Evolutionary conservation across 768 basidiomycete species (phyloP), one percentile per base, ranked within the genome.

Genomic region (Cystofilobasidium ferigula): DNA sequence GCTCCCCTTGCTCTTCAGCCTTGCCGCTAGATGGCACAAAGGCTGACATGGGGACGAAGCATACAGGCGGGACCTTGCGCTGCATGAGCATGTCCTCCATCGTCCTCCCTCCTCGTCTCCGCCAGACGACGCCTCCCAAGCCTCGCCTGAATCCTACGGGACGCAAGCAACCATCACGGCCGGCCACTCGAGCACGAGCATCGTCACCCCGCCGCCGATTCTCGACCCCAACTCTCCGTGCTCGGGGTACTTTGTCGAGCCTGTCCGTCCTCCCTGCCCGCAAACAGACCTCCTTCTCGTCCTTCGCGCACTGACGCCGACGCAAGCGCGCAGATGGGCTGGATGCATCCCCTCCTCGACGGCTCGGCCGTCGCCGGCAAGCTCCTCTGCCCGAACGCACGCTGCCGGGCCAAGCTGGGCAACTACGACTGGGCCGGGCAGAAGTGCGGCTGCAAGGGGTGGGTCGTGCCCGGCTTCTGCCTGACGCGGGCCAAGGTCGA

Each of bases 361-460:
- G 75, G 78, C n/a, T 93, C 91, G 0, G 81, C 84, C 51, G 78
- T 93, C 42, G 82, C 85, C 0, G 95, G 95, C 22, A 95, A 92
- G 80, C 88, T 99, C 70, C 67, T 82, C 0, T 99, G 95, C 71
- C 95, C 95, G 4, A 94, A 93, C 75, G 81, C 85, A 71, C 91
- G 88, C 72, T 99, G 95, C 71, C 81, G 82, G 3, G 85, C 83
- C 30, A 99, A 99, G 78, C 80, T 99, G 22, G 95, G 95, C 2
- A 95, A 89, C 74, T 98, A 85, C 71, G 92, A 95, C 74, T 99
- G 95, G 95, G 90, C 92, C 6, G 94, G 94, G 0, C 84, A 89
- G 34, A 83, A 85, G 71, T 94, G 92, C 73, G 86, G 88, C 28
- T 97, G 92, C 73, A 87, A 86, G 71, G 84, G 85, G 72, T 97